Percentiles rank a stretch among this genome's conserved stretches.
phyloP scores from a whole-genome alignment of 2,329 filamentous ascomycete species.

The Colletotrichum zoysiae region DNA sequence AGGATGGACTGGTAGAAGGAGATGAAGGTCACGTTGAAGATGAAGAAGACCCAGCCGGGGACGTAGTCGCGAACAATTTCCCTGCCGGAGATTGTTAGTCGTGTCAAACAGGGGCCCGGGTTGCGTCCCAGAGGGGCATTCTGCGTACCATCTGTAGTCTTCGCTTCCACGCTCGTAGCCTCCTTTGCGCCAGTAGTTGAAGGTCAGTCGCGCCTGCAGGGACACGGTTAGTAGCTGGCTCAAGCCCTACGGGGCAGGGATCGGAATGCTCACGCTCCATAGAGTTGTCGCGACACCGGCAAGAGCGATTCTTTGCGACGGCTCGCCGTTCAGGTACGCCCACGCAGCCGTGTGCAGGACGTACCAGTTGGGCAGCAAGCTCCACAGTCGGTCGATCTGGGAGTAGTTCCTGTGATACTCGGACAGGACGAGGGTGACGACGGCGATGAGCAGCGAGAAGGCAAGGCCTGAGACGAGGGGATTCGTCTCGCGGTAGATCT shows the following conservation, averaged over 20 bases:
- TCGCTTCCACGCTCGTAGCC: slow-evolving; percentile 91
- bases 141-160: slow-evolving; percentile 87
- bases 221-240: slow-evolving; percentile 36
- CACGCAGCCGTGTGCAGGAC: slow-evolving; percentile 87
- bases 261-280: slow-evolving; percentile 77
- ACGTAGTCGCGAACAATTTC: slow-evolving; percentile 77
- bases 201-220: slow-evolving; percentile 81
- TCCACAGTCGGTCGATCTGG: slow-evolving; percentile 96
- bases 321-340: slow-evolving; percentile 80
- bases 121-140: neutral
- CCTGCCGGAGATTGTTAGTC: slow-evolving; percentile 59
- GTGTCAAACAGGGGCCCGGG: neutral
- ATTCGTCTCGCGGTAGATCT: slow-evolving; percentile 87
- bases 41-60: slow-evolving; percentile 75
- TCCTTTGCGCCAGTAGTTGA: slow-evolving; percentile 96
- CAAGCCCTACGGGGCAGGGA: neutral
- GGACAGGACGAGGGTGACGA: slow-evolving; percentile 79
- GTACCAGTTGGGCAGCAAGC: slow-evolving; percentile 87
- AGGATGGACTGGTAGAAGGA: slow-evolving; percentile 85
- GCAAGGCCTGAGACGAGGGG: slow-evolving; percentile 83
- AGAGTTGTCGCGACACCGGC: slow-evolving; percentile 76
- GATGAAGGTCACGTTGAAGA: slow-evolving; percentile 93
- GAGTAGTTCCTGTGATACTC: slow-evolving; percentile 95
- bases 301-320: slow-evolving; percentile 78
- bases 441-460: slow-evolving; percentile 77